Percentiles rank a stretch among this genome's conserved stretches.
Evolutionary conservation across 352 stramenopile species (phyloP).

Genomic region (Phytopythium kandeliae): DNA sequence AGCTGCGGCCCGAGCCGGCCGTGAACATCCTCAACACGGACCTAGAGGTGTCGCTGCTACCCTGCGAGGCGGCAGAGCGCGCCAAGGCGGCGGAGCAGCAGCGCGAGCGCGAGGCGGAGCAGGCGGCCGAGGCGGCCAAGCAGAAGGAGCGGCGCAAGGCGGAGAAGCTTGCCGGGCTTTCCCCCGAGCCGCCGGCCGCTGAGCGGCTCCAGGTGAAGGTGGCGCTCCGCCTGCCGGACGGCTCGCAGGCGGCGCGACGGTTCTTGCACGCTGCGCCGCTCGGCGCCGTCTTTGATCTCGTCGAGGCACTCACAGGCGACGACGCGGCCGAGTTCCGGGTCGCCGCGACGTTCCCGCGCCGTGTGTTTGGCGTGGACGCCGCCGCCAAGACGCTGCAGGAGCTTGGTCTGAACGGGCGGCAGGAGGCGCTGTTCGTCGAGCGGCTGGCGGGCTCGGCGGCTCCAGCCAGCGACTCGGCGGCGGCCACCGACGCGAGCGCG

Average conservation of each 20-base stretch:
- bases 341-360: conserved; percentile 54
- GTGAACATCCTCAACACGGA: conserved; percentile 80
- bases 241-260: conserved; percentile 35
- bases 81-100: conserved; percentile 27
- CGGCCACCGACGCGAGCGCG: not conserved
- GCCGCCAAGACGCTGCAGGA: conserved; percentile 39
- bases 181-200: conserved; percentile 29
- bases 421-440: conserved; percentile 72
- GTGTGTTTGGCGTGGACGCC: conserved; percentile 38
- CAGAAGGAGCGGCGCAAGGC: conserved; percentile 41
- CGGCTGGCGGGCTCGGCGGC: conserved; percentile 9
- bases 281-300: conserved; percentile 35
- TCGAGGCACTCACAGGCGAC: conserved; percentile 52
- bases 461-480: not conserved
- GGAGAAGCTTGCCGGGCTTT: conserved; percentile 23
- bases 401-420: conserved; percentile 41
- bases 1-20: conserved; percentile 48
- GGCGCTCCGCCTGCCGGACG: conserved; percentile 38
- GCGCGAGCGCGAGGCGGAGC: conserved; percentile 29
- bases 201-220: conserved; percentile 44
- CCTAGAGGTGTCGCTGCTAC: conserved; percentile 73
- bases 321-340: conserved; percentile 32
- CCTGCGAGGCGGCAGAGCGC: conserved; percentile 48
- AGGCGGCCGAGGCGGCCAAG: conserved; percentile 12
- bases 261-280: conserved; percentile 33